Percentiles rank a stretch among this genome's conserved stretches.
Evolutionary conservation across 1,139 yeast species (phyloP).

Genomic region (Kodamaea plutei): DNA sequence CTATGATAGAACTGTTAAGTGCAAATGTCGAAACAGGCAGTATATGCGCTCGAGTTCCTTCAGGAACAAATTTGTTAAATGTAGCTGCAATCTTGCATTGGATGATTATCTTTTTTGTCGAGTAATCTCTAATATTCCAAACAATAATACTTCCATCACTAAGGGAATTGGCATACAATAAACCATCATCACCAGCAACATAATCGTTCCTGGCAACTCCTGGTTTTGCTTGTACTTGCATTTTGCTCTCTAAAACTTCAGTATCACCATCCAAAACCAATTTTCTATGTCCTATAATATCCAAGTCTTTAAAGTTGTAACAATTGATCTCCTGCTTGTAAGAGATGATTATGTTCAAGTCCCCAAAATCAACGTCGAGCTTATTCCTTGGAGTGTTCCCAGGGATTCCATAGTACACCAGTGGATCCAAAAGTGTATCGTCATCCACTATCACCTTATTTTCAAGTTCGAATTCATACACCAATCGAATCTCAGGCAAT

Average conservation of each 20-base stretch:
- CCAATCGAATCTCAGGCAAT: slow-evolving; percentile 14
- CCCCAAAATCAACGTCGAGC: slow-evolving; percentile 54
- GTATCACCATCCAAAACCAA: neutral
- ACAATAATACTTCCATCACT: slow-evolving; percentile 36
- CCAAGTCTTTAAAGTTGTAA: slow-evolving; percentile 17
- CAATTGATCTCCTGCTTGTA: slow-evolving; percentile 23
- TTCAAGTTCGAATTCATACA: slow-evolving; percentile 13
- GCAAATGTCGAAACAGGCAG: slow-evolving; percentile 26
- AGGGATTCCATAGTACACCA: slow-evolving; percentile 10
- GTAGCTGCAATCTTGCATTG: slow-evolving; percentile 20
- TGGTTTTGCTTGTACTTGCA: slow-evolving; percentile 3
- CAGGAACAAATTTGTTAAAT: slow-evolving; percentile 17
- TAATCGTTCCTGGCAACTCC: neutral
- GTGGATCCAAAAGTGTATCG: slow-evolving; percentile 7
- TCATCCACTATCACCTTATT: slow-evolving; percentile 10
- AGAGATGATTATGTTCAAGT: slow-evolving; percentile 33
- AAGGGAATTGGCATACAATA: slow-evolving; percentile 42
- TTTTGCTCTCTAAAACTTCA: slow-evolving; percentile 3
- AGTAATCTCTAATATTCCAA: slow-evolving; percentile 33
- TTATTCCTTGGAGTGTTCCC: slow-evolving; percentile 7
- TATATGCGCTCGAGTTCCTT: slow-evolving; percentile 9
- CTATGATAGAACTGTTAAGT: slow-evolving; percentile 43
- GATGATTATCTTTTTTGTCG: slow-evolving; percentile 14
- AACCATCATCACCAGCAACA: slow-evolving; percentile 55
- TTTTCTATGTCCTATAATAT: neutral